These are phyloP conservation scores for Ochetophila trinervis DNA, from an alignment of 306 rosid genomes.

Conservation along the genomic window DNA sequence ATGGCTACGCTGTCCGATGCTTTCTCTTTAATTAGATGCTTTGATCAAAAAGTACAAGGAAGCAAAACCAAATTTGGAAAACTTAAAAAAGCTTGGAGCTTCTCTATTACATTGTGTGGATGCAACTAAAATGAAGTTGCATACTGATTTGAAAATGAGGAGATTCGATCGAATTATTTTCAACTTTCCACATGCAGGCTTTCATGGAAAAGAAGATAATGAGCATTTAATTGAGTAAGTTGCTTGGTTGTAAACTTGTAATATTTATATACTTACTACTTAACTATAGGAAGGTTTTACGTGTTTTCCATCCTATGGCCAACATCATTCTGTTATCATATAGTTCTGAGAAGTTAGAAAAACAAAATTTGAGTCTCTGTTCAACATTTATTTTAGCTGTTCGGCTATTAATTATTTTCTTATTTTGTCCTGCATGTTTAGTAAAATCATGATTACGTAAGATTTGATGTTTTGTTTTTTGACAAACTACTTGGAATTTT, in stretches of 20 bases:
- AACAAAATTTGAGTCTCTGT: too few species aligned
- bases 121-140: slow-evolving; percentile 50
- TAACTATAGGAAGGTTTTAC: too few species aligned
- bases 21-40: slow-evolving; percentile 29
- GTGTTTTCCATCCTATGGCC: too few species aligned
- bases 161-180: slow-evolving; percentile 53
- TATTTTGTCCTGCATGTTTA: too few species aligned
- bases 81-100: slow-evolving; percentile 43
- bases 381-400: too few species aligned
- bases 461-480: too few species aligned
- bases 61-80: slow-evolving; percentile 44
- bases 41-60: slow-evolving; percentile 46
- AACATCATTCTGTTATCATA: too few species aligned
- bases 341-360: too few species aligned
- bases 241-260: not conserved
- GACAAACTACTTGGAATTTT: too few species aligned
- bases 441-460: too few species aligned
- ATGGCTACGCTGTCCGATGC: slow-evolving; percentile 6
- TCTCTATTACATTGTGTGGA: slow-evolving; percentile 41
- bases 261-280: too few species aligned
- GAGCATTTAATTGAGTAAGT: slow-evolving; percentile 37
- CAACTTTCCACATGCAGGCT: slow-evolving; percentile 73
- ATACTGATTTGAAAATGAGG: slow-evolving; percentile 31
- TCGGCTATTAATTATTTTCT: too few species aligned
- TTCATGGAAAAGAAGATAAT: slow-evolving; percentile 32